phyloP scores from a whole-genome alignment of 768 basidiomycete genomes.

The Termitomyces eurrhizus region DNA sequence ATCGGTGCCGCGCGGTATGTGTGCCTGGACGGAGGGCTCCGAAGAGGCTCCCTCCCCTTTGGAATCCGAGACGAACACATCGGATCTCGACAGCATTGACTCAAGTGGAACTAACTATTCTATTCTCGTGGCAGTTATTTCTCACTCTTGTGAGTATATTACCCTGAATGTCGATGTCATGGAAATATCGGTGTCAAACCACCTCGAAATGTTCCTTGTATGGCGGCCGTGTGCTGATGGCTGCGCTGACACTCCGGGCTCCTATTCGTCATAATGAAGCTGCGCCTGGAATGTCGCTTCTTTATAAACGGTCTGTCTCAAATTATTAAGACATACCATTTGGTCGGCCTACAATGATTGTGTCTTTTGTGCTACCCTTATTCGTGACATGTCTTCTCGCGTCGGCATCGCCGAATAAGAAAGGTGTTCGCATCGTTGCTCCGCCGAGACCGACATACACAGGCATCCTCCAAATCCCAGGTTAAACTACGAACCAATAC shows the following conservation, averaged over 20 bases:
- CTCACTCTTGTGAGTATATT: not conserved
- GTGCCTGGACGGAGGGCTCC: too few relatives aligned
- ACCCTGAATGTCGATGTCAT: not conserved
- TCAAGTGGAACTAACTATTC: not conserved
- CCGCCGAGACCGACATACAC: conserved; percentile 8
- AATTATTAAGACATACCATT: not conserved
- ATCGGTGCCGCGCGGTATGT: too few relatives aligned
- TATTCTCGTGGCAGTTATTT: not conserved
- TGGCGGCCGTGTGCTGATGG: not conserved
- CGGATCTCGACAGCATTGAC: not conserved
- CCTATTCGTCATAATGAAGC: not conserved
- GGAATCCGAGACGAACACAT: too few relatives aligned
- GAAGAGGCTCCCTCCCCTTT: too few relatives aligned
- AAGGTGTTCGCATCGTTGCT: conserved; percentile 10
- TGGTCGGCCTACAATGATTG: not conserved
- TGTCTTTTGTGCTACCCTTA: not conserved
- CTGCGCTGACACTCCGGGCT: not conserved
- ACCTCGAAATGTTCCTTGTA: not conserved
- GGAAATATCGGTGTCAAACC: not conserved
- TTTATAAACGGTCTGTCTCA: conserved; percentile 2
- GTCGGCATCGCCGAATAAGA: conserved; percentile 1
- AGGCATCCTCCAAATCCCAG: conserved; percentile 11
- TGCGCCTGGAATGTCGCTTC: not conserved
- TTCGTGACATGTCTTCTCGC: conserved; percentile 4
- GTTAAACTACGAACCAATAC: not conserved